phyloP scores from a whole-genome alignment of 2,329 filamentous ascomycete genomes.

The Hypoxylon sp. region DNA sequence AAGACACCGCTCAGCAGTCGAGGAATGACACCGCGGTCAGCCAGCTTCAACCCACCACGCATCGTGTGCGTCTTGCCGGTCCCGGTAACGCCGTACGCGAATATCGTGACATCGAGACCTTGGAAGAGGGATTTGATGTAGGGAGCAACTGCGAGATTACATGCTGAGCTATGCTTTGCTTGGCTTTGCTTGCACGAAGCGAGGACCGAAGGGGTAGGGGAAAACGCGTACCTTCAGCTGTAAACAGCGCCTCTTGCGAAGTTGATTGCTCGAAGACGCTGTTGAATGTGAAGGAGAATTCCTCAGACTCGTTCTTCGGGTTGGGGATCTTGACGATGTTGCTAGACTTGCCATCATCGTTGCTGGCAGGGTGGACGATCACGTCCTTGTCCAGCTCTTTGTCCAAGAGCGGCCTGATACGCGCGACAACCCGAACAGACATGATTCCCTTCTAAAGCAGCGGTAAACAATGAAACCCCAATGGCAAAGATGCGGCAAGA shows the following conservation, averaged over 20 bases:
- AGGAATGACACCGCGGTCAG: slow-evolving; percentile 88
- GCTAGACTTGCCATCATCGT: slow-evolving; percentile 66
- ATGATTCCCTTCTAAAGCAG: slow-evolving; percentile 47
- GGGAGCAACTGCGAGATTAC: slow-evolving; percentile 71
- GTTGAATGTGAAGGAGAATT: slow-evolving; percentile 95
- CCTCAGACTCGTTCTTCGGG: slow-evolving; percentile 89
- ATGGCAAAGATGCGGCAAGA: background rate
- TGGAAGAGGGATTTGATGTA: slow-evolving; percentile 92
- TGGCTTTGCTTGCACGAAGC: background rate
- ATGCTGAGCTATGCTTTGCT: slow-evolving; percentile 22
- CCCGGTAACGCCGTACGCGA: slow-evolving; percentile 92
- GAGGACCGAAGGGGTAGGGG: slow-evolving; percentile 7
- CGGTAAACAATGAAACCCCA: background rate
- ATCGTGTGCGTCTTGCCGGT: slow-evolving; percentile 97
- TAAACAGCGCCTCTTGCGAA: slow-evolving; percentile 87
- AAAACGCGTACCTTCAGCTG: slow-evolving; percentile 74
- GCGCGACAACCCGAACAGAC: slow-evolving; percentile 85
- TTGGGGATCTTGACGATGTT: slow-evolving; percentile 88
- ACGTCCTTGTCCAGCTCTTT: slow-evolving; percentile 87
- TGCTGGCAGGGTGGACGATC: slow-evolving; percentile 76
- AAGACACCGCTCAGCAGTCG: slow-evolving; percentile 86
- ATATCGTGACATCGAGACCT: slow-evolving; percentile 87
- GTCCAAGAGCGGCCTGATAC: slow-evolving; percentile 86
- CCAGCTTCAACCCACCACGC: slow-evolving; percentile 86
- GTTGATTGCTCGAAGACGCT: slow-evolving; percentile 84